Evolutionary conservation across 257 asterid species (phyloP).

Genomic region (Solanum megistacrolobum): DNA sequence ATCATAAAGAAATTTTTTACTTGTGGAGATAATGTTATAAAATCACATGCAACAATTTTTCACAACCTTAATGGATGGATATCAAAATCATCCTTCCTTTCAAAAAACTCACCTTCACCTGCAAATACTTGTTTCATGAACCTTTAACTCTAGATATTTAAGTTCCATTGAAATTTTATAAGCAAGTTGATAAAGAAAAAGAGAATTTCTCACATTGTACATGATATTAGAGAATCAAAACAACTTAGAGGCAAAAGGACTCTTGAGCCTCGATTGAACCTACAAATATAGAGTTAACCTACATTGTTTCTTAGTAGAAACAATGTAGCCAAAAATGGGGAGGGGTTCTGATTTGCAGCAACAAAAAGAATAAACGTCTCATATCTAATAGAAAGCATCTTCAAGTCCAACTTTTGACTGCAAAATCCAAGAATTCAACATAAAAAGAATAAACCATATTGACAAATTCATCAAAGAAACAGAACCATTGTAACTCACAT

Average conservation of each 20-base stretch:
- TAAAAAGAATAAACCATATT: neutral
- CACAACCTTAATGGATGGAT: neutral
- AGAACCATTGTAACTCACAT: constrained; percentile 39
- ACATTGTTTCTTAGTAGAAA: neutral
- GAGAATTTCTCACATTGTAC: neutral
- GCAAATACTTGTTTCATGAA: neutral
- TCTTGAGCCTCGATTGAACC: neutral
- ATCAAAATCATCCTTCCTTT: neutral
- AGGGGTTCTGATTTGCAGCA: neutral
- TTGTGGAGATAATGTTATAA: neutral
- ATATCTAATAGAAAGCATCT: neutral
- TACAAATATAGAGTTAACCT: neutral
- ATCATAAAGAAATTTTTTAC: neutral
- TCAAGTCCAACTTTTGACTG: neutral
- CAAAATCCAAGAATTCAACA: neutral
- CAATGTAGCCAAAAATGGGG: neutral
- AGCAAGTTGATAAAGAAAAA: neutral
- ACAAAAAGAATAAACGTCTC: neutral
- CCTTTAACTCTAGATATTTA: neutral
- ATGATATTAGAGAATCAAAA: neutral
- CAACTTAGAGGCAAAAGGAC: neutral
- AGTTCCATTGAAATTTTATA: neutral
- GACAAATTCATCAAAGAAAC: neutral
- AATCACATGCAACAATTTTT: neutral
- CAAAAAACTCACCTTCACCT: neutral